Conservation (phyloP, 495 filamentous ascomycete species). For the Glonium stellatum region DNA sequence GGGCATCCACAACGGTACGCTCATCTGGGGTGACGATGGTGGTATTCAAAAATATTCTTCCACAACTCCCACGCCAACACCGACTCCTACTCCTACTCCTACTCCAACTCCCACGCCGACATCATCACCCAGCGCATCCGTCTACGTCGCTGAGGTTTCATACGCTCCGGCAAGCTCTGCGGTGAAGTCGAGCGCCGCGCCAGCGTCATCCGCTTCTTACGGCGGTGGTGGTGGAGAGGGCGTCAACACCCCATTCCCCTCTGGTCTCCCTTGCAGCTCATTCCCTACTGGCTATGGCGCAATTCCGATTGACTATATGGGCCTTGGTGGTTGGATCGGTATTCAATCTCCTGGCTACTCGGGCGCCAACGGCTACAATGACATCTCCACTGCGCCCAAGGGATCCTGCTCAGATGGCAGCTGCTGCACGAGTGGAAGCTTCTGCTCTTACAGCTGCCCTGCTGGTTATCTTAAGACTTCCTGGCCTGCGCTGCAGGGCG, state of each 20-base stretch:
- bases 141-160: not conserved
- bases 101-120: not conserved
- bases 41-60: not conserved
- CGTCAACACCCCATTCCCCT: slow-evolving; percentile 65
- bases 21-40: slow-evolving; percentile 29
- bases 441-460: slow-evolving; percentile 94
- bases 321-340: slow-evolving; percentile 70
- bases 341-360: slow-evolving; percentile 54
- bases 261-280: slow-evolving; percentile 60
- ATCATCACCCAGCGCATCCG: not conserved
- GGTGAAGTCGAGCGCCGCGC: not conserved
- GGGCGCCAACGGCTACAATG: slow-evolving; percentile 42
- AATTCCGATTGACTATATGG: slow-evolving; percentile 58
- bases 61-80: not conserved
- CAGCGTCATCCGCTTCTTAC: not conserved
- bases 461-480: slow-evolving; percentile 87
- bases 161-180: not conserved
- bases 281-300: slow-evolving; percentile 87
- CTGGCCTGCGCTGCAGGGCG: slow-evolving; percentile 77
- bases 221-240: no score
- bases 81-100: not conserved
- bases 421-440: slow-evolving; percentile 52
- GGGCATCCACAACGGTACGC: slow-evolving; percentile 36
- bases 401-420: slow-evolving; percentile 43
- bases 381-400: slow-evolving; percentile 49